Conservation (phyloP, 257 asterid species). For the Solanum sejunctum region DNA sequence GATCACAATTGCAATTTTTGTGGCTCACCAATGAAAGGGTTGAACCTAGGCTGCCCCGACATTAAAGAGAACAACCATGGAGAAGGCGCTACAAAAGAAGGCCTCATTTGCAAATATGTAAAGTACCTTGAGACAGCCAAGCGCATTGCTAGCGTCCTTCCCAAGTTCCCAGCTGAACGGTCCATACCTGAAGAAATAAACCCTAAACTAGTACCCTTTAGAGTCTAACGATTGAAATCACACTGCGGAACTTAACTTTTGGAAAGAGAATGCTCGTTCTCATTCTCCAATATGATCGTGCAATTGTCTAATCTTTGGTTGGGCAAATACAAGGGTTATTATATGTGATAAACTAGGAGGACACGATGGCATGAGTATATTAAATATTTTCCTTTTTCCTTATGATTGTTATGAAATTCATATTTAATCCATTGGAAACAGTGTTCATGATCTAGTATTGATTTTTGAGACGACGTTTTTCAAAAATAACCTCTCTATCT, state of each 20-base stretch:
- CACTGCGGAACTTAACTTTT: neutral
- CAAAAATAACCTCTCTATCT: too few species aligned
- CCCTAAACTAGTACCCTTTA: constrained; percentile 28
- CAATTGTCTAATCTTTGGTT: neutral
- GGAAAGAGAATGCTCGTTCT: neutral
- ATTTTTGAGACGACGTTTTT: too few species aligned
- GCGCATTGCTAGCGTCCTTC: constrained; percentile 28
- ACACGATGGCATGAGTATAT: neutral
- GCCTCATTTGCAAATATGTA: constrained; percentile 2
- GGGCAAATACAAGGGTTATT: neutral
- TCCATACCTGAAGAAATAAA: constrained; percentile 37
- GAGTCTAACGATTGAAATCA: constrained; percentile 6
- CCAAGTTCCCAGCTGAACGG: constrained; percentile 31
- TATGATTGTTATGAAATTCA: neutral
- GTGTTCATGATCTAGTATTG: neutral
- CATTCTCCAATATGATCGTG: neutral
- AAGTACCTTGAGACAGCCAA: constrained; percentile 45
- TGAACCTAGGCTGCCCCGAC: constrained; percentile 1
- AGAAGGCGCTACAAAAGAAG: neutral
- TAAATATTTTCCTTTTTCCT: neutral
- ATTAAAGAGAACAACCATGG: neutral
- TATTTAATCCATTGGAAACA: neutral
- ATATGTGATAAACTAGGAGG: neutral
- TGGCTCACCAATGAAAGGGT: constrained; percentile 9
- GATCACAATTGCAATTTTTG: neutral